phyloP scores from a whole-genome alignment of 208 protist species.

The Leishmania amazonensis region DNA sequence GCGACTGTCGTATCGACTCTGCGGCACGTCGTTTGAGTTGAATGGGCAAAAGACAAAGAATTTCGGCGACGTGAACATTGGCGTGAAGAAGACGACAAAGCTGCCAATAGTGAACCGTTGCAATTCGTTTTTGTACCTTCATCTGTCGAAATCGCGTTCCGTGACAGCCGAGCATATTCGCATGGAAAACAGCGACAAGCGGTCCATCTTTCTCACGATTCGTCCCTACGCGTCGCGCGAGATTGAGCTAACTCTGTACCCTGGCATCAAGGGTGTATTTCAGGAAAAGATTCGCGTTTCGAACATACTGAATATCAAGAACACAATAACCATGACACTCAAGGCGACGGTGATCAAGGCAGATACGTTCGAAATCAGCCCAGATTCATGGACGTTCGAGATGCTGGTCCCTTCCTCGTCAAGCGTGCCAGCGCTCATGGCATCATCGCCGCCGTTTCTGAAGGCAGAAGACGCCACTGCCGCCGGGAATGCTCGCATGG shows the following conservation, averaged over 20 bases:
- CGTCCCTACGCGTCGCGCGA: constrained; percentile 83
- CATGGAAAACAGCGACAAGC: constrained; percentile 75
- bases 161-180: constrained; percentile 85
- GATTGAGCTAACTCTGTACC: constrained; percentile 77
- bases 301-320: constrained; percentile 75
- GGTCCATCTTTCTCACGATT: constrained; percentile 66
- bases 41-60: constrained; percentile 87
- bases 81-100: constrained; percentile 81
- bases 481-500: constrained; percentile 39
- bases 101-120: constrained; percentile 78
- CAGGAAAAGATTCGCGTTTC: constrained; percentile 76
- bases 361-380: constrained; percentile 88
- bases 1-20: constrained; percentile 80
- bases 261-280: constrained; percentile 83
- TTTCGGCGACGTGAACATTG: constrained; percentile 90
- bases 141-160: constrained; percentile 77
- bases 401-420: constrained; percentile 51
- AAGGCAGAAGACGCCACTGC: constrained; percentile 7
- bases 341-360: constrained; percentile 86
- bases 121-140: constrained; percentile 71
- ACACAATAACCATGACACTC: constrained; percentile 66
- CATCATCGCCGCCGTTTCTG: not conserved
- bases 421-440: constrained; percentile 14
- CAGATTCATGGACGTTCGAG: constrained; percentile 83
- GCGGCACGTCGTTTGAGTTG: constrained; percentile 68